Evolutionary conservation across 306 rosid genomes (phyloP).

Genomic region (Urtica urens): DNA sequence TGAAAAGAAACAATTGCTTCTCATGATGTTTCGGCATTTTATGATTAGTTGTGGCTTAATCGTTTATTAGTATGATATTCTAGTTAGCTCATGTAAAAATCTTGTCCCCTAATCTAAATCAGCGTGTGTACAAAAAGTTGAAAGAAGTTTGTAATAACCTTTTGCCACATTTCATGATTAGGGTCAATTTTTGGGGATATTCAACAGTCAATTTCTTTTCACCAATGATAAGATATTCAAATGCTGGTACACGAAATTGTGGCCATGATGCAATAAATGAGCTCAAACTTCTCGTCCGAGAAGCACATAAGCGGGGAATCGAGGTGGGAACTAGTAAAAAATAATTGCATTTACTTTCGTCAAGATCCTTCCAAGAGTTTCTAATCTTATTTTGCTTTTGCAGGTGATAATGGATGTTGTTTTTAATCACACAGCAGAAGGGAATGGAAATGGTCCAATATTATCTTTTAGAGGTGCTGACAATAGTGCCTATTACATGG

Average conservation of each 20-base stretch:
- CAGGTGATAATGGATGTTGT: slow-evolving; percentile 98
- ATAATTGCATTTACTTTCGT: neutral
- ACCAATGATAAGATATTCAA: slow-evolving; percentile 91
- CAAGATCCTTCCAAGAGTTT: neutral
- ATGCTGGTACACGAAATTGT: slow-evolving; percentile 58
- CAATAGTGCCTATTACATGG: slow-evolving; percentile 78
- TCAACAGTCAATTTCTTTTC: slow-evolving; percentile 87
- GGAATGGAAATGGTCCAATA: slow-evolving; percentile 86
- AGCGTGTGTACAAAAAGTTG: neutral
- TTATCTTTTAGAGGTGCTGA: slow-evolving; percentile 91
- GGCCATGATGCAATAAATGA: slow-evolving; percentile 78
- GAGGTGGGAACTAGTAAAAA: slow-evolving; percentile 45
- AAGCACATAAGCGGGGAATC: slow-evolving; percentile 87
- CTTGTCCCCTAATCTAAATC: no score
- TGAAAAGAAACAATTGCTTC: no score
- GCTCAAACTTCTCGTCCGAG: slow-evolving; percentile 70
- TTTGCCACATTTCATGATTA: slow-evolving; percentile 19
- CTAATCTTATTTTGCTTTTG: slow-evolving; percentile 20
- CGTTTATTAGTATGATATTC: neutral
- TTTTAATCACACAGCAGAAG: slow-evolving; percentile 98
- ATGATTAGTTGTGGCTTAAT: neutral
- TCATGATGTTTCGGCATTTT: no score
- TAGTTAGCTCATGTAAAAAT: neutral
- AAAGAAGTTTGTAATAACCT: neutral
- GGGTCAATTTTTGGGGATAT: slow-evolving; percentile 98